A percentile compares a stretch with the other conserved stretches of the same genome.
These are phyloP conservation scores for Vaccinium darrowii DNA, from an alignment of 148 eudicot genomes.

Conservation along the genomic window DNA sequence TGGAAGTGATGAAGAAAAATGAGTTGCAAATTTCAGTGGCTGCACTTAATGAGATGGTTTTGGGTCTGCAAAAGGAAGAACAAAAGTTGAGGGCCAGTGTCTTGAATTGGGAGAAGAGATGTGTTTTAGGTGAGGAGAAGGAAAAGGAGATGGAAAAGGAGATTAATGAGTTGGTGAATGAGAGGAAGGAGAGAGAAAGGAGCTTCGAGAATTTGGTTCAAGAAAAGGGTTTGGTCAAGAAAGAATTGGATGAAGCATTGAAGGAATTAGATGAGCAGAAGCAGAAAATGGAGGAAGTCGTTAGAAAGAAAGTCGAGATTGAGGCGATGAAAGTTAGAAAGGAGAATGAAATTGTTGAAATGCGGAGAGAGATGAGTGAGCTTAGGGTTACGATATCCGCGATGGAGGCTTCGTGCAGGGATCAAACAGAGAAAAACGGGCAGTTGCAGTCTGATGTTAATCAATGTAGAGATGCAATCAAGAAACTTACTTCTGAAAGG, in stretches of 20 bases:
- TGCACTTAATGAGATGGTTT: slow-evolving; percentile 30
- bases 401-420: slow-evolving; percentile 31
- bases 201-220: slow-evolving; percentile 30
- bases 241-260: slow-evolving; percentile 27
- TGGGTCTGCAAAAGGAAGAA: slow-evolving; percentile 36
- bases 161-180: slow-evolving; percentile 33
- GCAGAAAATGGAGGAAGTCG: slow-evolving; percentile 27
- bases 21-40: slow-evolving; percentile 38
- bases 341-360: slow-evolving; percentile 37
- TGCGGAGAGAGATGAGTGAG: slow-evolving; percentile 34
- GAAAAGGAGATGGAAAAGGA: slow-evolving; percentile 26
- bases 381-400: slow-evolving; percentile 25
- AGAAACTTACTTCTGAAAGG: slow-evolving; percentile 40
- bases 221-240: slow-evolving; percentile 33
- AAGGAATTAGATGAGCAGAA: slow-evolving; percentile 34
- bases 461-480: slow-evolving; percentile 26
- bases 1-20: slow-evolving; percentile 19
- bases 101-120: slow-evolving; percentile 48
- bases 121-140: slow-evolving; percentile 32
- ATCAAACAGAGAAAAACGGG: slow-evolving; percentile 29
- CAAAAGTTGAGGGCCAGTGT: slow-evolving; percentile 21
- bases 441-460: slow-evolving; percentile 37
- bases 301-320: slow-evolving; percentile 38
- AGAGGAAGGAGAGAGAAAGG: slow-evolving; percentile 34
- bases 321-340: slow-evolving; percentile 34